A percentile compares a stretch with the other conserved stretches of the same genome.
Conservation (phyloP, 176 grass and related monocot genomes). For the Saccharum spontaneum region DNA sequence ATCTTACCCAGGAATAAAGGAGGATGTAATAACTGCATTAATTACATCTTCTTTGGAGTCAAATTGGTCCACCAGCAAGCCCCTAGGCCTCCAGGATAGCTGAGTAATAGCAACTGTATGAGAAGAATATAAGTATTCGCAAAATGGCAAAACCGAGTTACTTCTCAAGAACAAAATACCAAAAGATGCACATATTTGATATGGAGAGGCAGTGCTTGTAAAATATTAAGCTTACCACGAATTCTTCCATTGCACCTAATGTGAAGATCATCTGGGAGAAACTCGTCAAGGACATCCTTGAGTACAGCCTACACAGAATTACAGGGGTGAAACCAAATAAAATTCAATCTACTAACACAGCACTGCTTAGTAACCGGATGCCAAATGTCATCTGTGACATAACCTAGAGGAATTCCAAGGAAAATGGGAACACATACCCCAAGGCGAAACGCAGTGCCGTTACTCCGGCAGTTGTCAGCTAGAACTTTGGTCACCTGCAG, state of each 20-base stretch:
- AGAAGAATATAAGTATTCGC: constrained; percentile 35
- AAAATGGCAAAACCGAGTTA: neutral
- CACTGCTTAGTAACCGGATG: neutral
- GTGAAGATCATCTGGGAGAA: constrained; percentile 92
- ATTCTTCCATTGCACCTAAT: constrained; percentile 85
- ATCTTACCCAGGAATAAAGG: constrained; percentile 95
- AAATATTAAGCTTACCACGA: constrained; percentile 52
- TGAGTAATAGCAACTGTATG: constrained; percentile 83
- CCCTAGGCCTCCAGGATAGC: constrained; percentile 81
- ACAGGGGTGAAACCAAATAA: neutral
- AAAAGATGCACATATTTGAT: neutral
- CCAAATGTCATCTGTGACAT: neutral
- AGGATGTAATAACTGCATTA: constrained; percentile 88
- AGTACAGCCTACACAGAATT: constrained; percentile 71
- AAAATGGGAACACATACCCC: constrained; percentile 48
- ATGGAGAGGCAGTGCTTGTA: neutral
- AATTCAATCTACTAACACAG: constrained; percentile 14
- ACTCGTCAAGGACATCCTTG: constrained; percentile 67
- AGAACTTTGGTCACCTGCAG: constrained; percentile 73
- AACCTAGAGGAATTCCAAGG: neutral
- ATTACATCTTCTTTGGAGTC: constrained; percentile 95
- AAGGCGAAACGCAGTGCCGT: constrained; percentile 91
- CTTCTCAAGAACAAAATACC: neutral
- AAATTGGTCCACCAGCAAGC: constrained; percentile 91
- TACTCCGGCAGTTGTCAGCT: constrained; percentile 80